A percentile compares a stretch with the other conserved stretches of the same genome.
These are phyloP conservation scores for Corylus heterophylla DNA, from an alignment of 306 rosid species.

Conservation along the genomic window DNA sequence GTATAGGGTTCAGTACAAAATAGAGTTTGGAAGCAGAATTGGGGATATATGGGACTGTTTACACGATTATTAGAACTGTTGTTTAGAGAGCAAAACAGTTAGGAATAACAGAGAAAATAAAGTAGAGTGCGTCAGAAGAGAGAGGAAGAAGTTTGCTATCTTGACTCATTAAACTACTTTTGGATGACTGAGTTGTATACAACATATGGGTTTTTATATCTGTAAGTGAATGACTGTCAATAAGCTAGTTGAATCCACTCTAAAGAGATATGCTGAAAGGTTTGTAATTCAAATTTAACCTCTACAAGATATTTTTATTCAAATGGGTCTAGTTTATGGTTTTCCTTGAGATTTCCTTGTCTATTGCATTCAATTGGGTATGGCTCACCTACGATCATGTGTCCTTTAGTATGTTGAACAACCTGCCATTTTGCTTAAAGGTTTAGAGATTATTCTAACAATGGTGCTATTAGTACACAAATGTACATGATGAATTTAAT, in stretches of 20 bases:
- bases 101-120: background rate
- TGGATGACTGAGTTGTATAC: background rate
- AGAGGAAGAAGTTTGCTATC: background rate
- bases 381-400: background rate
- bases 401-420: background rate
- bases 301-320: background rate
- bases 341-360: background rate
- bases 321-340: background rate
- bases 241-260: background rate
- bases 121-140: background rate
- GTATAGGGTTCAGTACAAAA: background rate
- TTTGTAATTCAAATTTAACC: background rate
- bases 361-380: background rate
- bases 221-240: background rate
- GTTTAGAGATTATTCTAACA: background rate
- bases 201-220: background rate
- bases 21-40: background rate
- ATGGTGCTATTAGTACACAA: background rate
- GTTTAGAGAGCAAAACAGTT: background rate
- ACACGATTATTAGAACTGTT: background rate
- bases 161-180: background rate
- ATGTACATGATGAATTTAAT: background rate
- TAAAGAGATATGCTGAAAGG: background rate
- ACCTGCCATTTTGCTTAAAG: background rate
- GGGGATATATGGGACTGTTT: background rate